Evolutionary conservation across 2,329 filamentous ascomycete species (phyloP), one percentile per base, ranked within the genome.

Genomic region (Cryphonectria parasitica): DNA sequence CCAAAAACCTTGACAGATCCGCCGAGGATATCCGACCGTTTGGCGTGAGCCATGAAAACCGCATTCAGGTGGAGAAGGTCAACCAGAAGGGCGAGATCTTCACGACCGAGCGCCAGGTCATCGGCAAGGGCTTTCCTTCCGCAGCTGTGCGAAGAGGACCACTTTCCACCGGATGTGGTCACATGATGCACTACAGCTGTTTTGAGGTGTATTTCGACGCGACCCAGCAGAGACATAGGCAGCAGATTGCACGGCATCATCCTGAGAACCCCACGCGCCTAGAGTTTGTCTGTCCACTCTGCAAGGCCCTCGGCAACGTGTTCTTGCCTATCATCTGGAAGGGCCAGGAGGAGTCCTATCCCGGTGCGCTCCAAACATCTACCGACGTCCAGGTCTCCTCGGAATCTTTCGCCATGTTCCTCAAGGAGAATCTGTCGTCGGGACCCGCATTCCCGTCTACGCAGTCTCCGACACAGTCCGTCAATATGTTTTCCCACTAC

Each of bases 161-260:
- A 0, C 91, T 98, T 1, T 93, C 95, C 15, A 93, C 92, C 49
- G 94, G 95, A 13, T 99, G 96, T 80, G 96, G 96, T 2, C 96
- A 99, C 79, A 97, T 99, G 77, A 99, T 99, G 96, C 96, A 99
- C 80, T 98, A 93, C 79, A 90, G 89, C 75, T 99, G 96, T 81
- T 99, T 99, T 78, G 94, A 98, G 77, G 89, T 92, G 56, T 99
- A 98, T 77, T 92, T 93, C 74, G 89, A 92, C 62, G 94, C 95
- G 4, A 97, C 94, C 0, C 86, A 91, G 67, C 88, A 95, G 72
- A 89, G 96, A 54, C 97, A 99, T 78, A 89, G 88, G 28, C 93
- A 96, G 76, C 96, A 99, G 79, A 97, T 99, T 79, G 95, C 96
- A 10, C 89, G 96, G 19, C 93, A 97, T 76, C 96, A 98, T 76